Evolutionary conservation across 140 eudicot genomes (phyloP).

Genomic region (Oenanthe javanica): DNA sequence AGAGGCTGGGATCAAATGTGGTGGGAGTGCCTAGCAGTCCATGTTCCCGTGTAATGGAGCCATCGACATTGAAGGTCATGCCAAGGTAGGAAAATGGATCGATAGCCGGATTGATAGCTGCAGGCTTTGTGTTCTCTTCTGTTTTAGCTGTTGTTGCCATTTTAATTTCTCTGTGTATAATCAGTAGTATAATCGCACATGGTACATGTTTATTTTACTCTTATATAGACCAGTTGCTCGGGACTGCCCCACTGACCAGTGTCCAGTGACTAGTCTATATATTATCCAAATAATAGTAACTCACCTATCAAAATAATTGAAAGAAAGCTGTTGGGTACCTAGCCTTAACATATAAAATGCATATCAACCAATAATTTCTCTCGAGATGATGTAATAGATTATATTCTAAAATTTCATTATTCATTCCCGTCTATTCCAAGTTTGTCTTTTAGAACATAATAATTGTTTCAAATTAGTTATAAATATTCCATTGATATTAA

Average conservation of each 20-base stretch:
- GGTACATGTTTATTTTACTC: background rate
- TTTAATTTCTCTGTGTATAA: background rate
- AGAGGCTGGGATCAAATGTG: constrained; percentile 2
- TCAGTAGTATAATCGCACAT: background rate
- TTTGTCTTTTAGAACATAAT: too few relatives aligned
- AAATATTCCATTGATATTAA: too few relatives aligned
- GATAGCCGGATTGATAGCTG: background rate
- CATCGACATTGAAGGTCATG: background rate
- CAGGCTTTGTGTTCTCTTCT: background rate
- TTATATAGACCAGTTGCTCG: background rate
- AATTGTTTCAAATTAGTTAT: too few relatives aligned
- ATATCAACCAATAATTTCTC: too few relatives aligned
- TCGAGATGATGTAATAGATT: too few relatives aligned
- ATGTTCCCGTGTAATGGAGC: background rate
- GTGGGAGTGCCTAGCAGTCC: background rate
- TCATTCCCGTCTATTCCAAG: too few relatives aligned
- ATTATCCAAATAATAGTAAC: background rate
- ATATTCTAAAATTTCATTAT: too few relatives aligned
- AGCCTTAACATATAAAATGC: background rate
- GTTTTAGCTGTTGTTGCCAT: background rate
- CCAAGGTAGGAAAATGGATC: constrained; percentile 8
- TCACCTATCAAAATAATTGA: background rate
- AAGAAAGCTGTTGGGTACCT: background rate
- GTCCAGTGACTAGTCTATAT: background rate
- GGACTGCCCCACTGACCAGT: background rate